These are phyloP conservation scores for Kondoa subrosea DNA, from an alignment of 768 basidiomycete species.

Conservation along the genomic window DNA sequence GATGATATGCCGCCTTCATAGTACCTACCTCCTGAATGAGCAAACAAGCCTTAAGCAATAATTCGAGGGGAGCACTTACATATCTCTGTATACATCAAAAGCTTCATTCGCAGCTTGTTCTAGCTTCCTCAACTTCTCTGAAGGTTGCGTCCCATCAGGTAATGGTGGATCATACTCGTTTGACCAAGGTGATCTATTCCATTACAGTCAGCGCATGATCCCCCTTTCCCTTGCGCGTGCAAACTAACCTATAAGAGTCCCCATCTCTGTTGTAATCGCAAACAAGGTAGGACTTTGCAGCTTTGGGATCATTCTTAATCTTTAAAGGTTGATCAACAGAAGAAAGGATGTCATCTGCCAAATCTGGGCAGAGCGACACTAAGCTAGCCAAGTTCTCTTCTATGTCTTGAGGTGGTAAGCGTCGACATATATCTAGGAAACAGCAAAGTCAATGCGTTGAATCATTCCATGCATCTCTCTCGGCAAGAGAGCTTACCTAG, in stretches of 20 bases:
- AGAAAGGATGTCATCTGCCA: slow-evolving; percentile 82
- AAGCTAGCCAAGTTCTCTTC: slow-evolving; percentile 73
- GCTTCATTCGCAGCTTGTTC: slow-evolving; percentile 89
- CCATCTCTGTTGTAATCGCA: slow-evolving; percentile 30
- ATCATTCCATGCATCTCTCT: not conserved
- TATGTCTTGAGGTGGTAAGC: slow-evolving; percentile 78
- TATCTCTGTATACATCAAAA: slow-evolving; percentile 90
- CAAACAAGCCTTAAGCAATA: not conserved
- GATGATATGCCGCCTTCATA: slow-evolving; percentile 96
- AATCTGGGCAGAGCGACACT: slow-evolving; percentile 69
- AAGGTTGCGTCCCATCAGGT: slow-evolving; percentile 75
- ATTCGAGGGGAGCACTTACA: slow-evolving; percentile 39
- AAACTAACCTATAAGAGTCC: slow-evolving; percentile 22
- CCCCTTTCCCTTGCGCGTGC: slow-evolving; percentile 11
- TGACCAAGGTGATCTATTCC: slow-evolving; percentile 90
- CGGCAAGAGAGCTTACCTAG: not conserved
- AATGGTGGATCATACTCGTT: slow-evolving; percentile 60
- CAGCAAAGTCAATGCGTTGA: not conserved
- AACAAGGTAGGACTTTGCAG: slow-evolving; percentile 60
- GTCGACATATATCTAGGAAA: slow-evolving; percentile 35
- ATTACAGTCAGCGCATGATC: too few relatives aligned
- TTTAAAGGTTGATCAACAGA: slow-evolving; percentile 89
- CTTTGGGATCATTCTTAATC: slow-evolving; percentile 51
- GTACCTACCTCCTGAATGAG: slow-evolving; percentile 44
- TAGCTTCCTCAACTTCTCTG: slow-evolving; percentile 65